These are phyloP conservation scores for Scheffersomyces ergatensis DNA, from an alignment of 805 yeast genomes.

Conservation along the genomic window DNA sequence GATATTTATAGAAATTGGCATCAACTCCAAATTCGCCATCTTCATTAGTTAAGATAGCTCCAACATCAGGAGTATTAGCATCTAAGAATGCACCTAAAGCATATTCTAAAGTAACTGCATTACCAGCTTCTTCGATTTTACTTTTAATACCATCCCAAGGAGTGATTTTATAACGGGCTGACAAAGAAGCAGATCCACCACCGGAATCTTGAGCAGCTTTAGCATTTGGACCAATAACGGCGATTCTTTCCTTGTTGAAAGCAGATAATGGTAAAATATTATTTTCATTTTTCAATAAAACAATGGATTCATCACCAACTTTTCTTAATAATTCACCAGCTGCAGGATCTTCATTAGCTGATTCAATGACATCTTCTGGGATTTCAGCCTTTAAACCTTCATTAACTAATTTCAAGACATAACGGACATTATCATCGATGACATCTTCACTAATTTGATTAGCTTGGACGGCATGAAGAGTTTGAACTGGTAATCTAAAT, in stretches of 20 bases:
- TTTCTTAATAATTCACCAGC: constrained; percentile 41
- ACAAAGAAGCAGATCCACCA: constrained; percentile 60
- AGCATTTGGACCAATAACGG: constrained; percentile 62
- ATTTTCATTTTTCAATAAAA: constrained; percentile 54
- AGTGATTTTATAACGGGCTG: constrained; percentile 45
- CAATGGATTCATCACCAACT: constrained; percentile 51
- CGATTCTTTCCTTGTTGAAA: constrained; percentile 28
- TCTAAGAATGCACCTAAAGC: constrained; percentile 34
- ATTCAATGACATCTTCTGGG: constrained; percentile 32
- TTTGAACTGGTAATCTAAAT: constrained; percentile 39
- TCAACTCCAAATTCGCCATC: constrained; percentile 21
- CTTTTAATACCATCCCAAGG: constrained; percentile 46
- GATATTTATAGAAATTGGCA: constrained; percentile 15
- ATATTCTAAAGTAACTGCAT: constrained; percentile 20
- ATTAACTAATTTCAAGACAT: constrained; percentile 47
- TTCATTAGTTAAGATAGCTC: constrained; percentile 12
- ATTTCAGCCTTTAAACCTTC: constrained; percentile 40
- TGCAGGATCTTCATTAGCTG: constrained; percentile 45
- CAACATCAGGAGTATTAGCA: constrained; percentile 29
- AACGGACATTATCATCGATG: constrained; percentile 48
- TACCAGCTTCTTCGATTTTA: constrained; percentile 23
- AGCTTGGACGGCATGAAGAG: constrained; percentile 40
- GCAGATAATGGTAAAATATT: constrained; percentile 44
- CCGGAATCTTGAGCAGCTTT: constrained; percentile 50
- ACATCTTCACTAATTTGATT: constrained; percentile 39